Evolutionary conservation across 2,329 filamentous ascomycete species (phyloP), one percentile per base, ranked within the genome.

Genomic region (Cordyceps cicadae): DNA sequence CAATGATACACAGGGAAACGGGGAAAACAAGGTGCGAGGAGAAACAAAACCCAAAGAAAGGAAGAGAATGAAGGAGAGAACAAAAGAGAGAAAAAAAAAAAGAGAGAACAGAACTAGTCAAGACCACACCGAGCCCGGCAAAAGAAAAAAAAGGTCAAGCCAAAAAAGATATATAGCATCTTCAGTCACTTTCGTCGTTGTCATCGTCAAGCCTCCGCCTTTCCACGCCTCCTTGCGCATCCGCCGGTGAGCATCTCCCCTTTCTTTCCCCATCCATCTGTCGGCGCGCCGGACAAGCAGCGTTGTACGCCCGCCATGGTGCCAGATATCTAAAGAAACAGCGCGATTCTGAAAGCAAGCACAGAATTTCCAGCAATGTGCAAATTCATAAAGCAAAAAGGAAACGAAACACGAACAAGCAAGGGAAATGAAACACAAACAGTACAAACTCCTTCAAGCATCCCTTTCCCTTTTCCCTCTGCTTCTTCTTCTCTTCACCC

Each of bases 301-400:
- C 48, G 48, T 50, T 14, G 12, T 32, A 29, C 5, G 5, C 29
- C 29, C 3, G 24, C 48, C 21, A 54, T 34, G 34, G 9, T 51
- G 21, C 51, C 51, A 32, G 8, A 43, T 43, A 29, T 19, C 17
- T 43, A 37, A 56, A 48, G 21, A n/a, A 19, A 15, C 5, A 12
- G 37, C 19, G 34, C 54, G 37, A 41, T 29, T 41, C 34, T 43
- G 41, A 56, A 48, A 37, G 12, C 24, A 9, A n/a, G 37, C 19
- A 21, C 54, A 56, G 46, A 50, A 29, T 32, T 49, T 41, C 54
- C 54, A 32, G 45, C 48, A 59, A 52, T 51, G 56, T 51, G 56
- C 56, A 52, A 45, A 34, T 45, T 26, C 11, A 14, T 32, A 17
- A 45, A 46, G 39, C 34, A 37, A 37, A 41, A 21, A 29, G 12